These are phyloP conservation scores for Terana coerulea DNA, from an alignment of 768 basidiomycete species.

Conservation along the genomic window DNA sequence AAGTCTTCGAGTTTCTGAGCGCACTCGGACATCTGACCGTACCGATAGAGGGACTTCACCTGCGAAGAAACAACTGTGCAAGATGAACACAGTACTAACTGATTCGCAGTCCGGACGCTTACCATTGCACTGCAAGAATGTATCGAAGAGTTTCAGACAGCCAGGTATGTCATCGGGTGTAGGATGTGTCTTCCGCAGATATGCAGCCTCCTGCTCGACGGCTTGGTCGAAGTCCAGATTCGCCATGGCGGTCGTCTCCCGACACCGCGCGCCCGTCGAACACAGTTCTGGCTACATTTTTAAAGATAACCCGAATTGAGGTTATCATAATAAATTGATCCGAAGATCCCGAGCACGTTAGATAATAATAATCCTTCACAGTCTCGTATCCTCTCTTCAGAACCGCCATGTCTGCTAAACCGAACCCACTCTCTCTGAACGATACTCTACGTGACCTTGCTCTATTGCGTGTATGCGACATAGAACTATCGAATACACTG, in stretches of 20 bases:
- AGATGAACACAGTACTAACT: background rate
- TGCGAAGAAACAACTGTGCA: conserved; percentile 71
- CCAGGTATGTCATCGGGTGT: conserved; percentile 76
- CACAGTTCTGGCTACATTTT: too few species aligned
- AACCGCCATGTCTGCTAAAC: conserved; percentile 2
- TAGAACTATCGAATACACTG: conserved; percentile 35
- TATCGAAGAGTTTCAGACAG: conserved; percentile 74
- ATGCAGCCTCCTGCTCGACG: conserved; percentile 65
- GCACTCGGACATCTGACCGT: conserved; percentile 72
- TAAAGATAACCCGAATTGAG: too few species aligned
- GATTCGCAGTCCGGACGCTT: conserved; percentile 1
- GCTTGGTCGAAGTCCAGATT: conserved; percentile 45
- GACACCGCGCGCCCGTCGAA: too few species aligned
- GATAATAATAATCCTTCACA: too few species aligned
- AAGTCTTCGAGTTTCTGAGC: conserved; percentile 81
- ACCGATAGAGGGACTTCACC: conserved; percentile 81
- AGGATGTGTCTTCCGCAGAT: conserved; percentile 64
- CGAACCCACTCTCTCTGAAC: conserved; percentile 29
- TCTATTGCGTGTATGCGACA: conserved; percentile 56
- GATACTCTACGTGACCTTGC: conserved; percentile 72
- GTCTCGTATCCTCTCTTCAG: too few species aligned
- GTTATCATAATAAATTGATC: too few species aligned
- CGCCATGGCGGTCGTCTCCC: too few species aligned
- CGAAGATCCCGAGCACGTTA: too few species aligned
- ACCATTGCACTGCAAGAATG: conserved; percentile 71